Evolutionary conservation across 306 rosid species (phyloP), one percentile per base, ranked within the genome.

Genomic region (Senna tora): DNA sequence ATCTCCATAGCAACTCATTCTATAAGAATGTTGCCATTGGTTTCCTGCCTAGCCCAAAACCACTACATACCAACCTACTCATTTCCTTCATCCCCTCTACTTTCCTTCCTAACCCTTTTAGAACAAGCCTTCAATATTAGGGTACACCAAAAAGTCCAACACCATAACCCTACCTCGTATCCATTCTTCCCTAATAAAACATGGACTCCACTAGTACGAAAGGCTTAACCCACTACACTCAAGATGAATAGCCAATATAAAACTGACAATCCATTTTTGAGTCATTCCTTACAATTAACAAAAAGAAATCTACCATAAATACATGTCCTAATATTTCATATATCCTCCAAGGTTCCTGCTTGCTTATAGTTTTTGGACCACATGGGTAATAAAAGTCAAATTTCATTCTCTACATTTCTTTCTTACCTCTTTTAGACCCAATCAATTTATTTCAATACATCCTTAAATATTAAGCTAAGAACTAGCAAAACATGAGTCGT

Each of bases 401-500:
- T 17, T 17, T 36, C 47, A 34, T 36, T 12, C 47, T 36, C 47
- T n/a, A n/a, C n/a, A n/a, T n/a, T n/a, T n/a, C n/a, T n/a, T 36
- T 36, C 47, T 42, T 60, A 10, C n/a, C 47, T 5, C 22, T 16
- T 16, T 3, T 16, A 8, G 13, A 36, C n/a, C 0, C 34, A 60
- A 17, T 60, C n/a, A 2, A 1, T 60, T 4, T 60, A n/a, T 33
- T 60, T 8, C 46, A 17, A n/a, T 25, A 16, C 7, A 36, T 36
- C 47, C 67, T 36, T 36, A 28, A 30, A 16, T 60, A 60, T 34
- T 36, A 60, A 60, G 41, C 47, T 34, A 16, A 36, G 47, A 60
- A 60, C 12, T 16, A 42, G 12, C 32, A 60, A 28, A 32, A 34
- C 13, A 56, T 33, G 22, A 58, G 8, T 33, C 21, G 1, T 12